Evolutionary conservation across 2,329 filamentous ascomycete species (phyloP), one percentile per base, ranked within the genome.

Genomic region (Talaromyces rugulosus): DNA sequence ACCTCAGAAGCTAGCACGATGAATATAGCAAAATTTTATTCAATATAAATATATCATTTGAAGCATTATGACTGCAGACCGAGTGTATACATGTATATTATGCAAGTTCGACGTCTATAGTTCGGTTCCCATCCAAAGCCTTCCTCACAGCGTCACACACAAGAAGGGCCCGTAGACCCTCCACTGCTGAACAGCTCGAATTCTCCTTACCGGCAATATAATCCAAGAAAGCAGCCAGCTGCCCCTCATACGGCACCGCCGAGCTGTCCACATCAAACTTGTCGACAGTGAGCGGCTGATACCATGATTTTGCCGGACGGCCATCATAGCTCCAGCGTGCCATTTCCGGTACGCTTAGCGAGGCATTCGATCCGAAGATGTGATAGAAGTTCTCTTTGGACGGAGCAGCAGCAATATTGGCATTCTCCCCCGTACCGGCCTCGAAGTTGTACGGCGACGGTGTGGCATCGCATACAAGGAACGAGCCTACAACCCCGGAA

Each of bases 371-470:
- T 0, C 83, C 83, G 63, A 86, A 82, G n/a, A 87, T 79, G 0
- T 83, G 77, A 62, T 85, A 86, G 56, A 84, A 81, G 64, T 78
- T 79, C 62, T 72, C 0, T 69, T 73, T 1, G 14, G 64, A 62
- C 3, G 60, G 27, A 5, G 74, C 70, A 7, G 71, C 69, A 0
- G 83, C 79, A 56, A 87, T 81, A 0, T 76, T 69, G 0, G 84
- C 82, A 62, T 86, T 87, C 71, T 87, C 85, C 2, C 84, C 84
- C 0, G 85, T 86, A 0, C 82, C 84, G 1, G 77, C 71, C 68
- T 87, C 85, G 56, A 86, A 87, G 61, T 77, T 83, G 68, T 85
- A 79, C 1, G 82, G 81, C 0, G 80, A 81, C 0, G 82, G 78
- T 0, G 78, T 75, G 7, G 78, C 77, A 68, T 87, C 85, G 11